Base-by-base conservation (phyloP, 192 early-diverging fungal species). In the Coemansia furcata region DNA sequence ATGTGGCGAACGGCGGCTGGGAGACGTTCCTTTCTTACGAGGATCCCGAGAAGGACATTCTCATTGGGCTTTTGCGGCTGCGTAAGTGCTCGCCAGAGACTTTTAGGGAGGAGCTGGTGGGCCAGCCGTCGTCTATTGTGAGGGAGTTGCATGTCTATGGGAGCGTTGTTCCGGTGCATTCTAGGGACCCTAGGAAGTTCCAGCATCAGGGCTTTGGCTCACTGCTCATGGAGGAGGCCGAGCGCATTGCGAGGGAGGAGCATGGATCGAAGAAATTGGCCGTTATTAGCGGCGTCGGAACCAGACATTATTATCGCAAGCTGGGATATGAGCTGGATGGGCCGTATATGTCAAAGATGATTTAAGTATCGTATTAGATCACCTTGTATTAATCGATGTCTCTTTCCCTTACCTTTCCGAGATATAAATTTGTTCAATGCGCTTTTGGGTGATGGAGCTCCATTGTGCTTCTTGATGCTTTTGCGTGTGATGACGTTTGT, bases 131-230 rank as follows among this genome's bases (percentile, higher is more conserved):
- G 43, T 95, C 93, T 19, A 93, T 99, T 68, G 96, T 99, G 42
- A 85, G 98, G 12, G 98, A 99, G 85, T 76, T 99, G 61, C 98
- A 99, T 66, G 98, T 99, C 12, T 99, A 99, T 74, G 98, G 98
- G 2, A 92, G 88, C 23, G 96, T 94, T 2, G 96, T 99, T 32
- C 96, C 96, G 5, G 89, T 99, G 71, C 96, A 98, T 67, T 93
- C 88, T 62, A 87, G 98, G 32, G 95, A 99, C 57, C 98, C 98
- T 21, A 96, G 90, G 6, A 96, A 96, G 82, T 99, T 99, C 87
- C 98, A 99, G 84, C 98, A 99, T 80, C 98, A 95, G 80, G 98
- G 98, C 0, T 99, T 95, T 73, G 98, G 98, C 37, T 97, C 96
- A 2, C 75, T 99, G 78, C 72, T 99, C 61, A 99, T 99, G 98